phyloP scores from a whole-genome alignment of 352 stramenopile species.

The Lagenidium sp. region DNA sequence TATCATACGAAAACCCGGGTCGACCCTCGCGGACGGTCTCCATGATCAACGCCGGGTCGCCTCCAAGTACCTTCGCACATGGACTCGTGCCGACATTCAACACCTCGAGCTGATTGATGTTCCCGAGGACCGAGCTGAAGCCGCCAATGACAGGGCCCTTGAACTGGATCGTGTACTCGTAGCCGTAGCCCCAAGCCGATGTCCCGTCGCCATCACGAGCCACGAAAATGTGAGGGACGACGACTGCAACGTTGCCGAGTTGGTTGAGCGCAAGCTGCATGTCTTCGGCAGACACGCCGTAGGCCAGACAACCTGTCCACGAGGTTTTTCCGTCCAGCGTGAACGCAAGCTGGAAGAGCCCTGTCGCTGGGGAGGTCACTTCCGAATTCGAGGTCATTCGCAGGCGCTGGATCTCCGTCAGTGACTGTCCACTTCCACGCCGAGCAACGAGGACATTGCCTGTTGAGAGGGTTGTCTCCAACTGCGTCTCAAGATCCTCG shows the following conservation, averaged over 20 bases:
- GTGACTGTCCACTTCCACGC: constrained; percentile 42
- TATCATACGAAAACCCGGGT: constrained; percentile 60
- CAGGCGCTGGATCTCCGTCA: constrained; percentile 63
- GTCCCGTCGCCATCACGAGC: constrained; percentile 55
- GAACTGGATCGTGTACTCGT: constrained; percentile 68
- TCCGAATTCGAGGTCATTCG: constrained; percentile 56
- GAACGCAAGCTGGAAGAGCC: constrained; percentile 55
- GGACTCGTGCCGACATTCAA: constrained; percentile 34
- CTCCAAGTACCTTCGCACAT: constrained; percentile 29
- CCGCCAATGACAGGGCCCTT: constrained; percentile 41
- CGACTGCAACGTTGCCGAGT: constrained; percentile 28
- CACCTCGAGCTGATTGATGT: constrained; percentile 37
- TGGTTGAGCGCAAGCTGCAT: constrained; percentile 58
- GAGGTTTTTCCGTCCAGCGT: constrained; percentile 42
- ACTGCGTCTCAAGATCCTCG: constrained; percentile 25
- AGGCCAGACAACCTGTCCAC: constrained; percentile 58
- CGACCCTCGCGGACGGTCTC: constrained; percentile 58
- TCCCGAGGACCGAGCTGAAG: constrained; percentile 44
- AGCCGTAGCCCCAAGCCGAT: constrained; percentile 64
- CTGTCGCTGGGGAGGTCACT: constrained; percentile 31
- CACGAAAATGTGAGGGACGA: constrained; percentile 48
- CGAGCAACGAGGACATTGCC: constrained; percentile 51
- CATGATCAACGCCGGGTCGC: constrained; percentile 46
- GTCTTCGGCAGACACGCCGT: constrained; percentile 46
- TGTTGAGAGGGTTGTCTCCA: constrained; percentile 26